phyloP scores from a whole-genome alignment of 805 yeast genomes.

The Candida peoriensis region DNA sequence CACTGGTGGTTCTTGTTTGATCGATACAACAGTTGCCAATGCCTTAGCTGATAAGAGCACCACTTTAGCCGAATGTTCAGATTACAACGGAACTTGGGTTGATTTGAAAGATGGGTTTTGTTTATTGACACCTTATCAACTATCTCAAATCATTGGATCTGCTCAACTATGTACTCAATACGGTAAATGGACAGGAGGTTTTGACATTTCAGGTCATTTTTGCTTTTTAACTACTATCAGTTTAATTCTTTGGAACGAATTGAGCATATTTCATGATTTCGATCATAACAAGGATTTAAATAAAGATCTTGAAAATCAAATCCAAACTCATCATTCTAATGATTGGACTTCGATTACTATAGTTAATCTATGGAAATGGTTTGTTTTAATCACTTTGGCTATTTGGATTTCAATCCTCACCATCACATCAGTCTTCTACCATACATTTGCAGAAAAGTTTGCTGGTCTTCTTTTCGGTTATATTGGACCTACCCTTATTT shows the following conservation, averaged over 20 bases:
- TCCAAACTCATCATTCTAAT: neutral
- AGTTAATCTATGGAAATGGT: slow-evolving; percentile 12
- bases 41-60: slow-evolving; percentile 3
- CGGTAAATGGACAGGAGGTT: slow-evolving; percentile 44
- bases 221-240: slow-evolving; percentile 40
- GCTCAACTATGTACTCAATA: slow-evolving; percentile 28
- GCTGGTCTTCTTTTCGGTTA: slow-evolving; percentile 66
- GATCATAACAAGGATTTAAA: neutral
- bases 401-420: slow-evolving; percentile 56
- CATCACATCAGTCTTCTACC: slow-evolving; percentile 81
- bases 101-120: slow-evolving; percentile 11
- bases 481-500: slow-evolving; percentile 42
- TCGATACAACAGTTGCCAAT: slow-evolving; percentile 10
- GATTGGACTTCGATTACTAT: slow-evolving; percentile 9
- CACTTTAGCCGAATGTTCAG: slow-evolving; percentile 8
- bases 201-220: slow-evolving; percentile 51
- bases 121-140: slow-evolving; percentile 10
- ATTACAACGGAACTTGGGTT: slow-evolving; percentile 20
- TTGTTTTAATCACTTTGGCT: slow-evolving; percentile 14
- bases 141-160: slow-evolving; percentile 16
- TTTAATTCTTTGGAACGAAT: slow-evolving; percentile 35
- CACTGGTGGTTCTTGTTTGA: slow-evolving; percentile 30
- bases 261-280: slow-evolving; percentile 14
- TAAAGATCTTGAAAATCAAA: neutral
- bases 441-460: slow-evolving; percentile 68